These are phyloP conservation scores for Moringa oleifera DNA, from an alignment of 345 rosid genomes.

Conservation along the genomic window DNA sequence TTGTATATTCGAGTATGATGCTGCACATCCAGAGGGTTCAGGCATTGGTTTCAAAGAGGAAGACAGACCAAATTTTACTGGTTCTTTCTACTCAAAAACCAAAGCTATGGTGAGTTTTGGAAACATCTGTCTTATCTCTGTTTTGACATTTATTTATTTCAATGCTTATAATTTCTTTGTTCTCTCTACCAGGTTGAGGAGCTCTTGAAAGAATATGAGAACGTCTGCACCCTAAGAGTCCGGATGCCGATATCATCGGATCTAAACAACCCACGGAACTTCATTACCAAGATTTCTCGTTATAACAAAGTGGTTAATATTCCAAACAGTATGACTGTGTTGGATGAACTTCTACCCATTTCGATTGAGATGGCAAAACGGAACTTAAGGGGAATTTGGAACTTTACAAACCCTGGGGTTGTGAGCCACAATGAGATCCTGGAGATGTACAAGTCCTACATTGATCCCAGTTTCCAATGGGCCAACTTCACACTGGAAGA, in stretches of 20 bases:
- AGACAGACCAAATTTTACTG: slow-evolving; percentile 68
- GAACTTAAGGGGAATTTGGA: slow-evolving; percentile 81
- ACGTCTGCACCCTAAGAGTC: slow-evolving; percentile 88
- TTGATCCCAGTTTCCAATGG: slow-evolving; percentile 59
- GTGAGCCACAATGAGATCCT: slow-evolving; percentile 90
- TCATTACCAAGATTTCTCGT: slow-evolving; percentile 87
- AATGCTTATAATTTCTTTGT: background rate
- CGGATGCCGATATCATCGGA: slow-evolving; percentile 95
- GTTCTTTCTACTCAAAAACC: slow-evolving; percentile 86
- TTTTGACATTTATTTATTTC: background rate
- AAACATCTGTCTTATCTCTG: background rate
- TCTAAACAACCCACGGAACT: slow-evolving; percentile 79
- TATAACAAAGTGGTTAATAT: slow-evolving; percentile 89
- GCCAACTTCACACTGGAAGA: slow-evolving; percentile 77
- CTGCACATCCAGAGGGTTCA: slow-evolving; percentile 72
- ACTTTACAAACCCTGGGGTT: slow-evolving; percentile 90
- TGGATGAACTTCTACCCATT: slow-evolving; percentile 81
- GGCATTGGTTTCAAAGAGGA: slow-evolving; percentile 83
- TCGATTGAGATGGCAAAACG: slow-evolving; percentile 91
- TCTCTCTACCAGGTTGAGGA: slow-evolving; percentile 65
- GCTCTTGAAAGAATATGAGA: slow-evolving; percentile 78
- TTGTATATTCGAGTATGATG: slow-evolving; percentile 87
- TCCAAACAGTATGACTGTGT: slow-evolving; percentile 87
- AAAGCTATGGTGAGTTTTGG: slow-evolving; percentile 60
- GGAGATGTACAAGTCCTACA: slow-evolving; percentile 89